Conservation (phyloP, 768 basidiomycete species). For the Termitomyces sp. region DNA sequence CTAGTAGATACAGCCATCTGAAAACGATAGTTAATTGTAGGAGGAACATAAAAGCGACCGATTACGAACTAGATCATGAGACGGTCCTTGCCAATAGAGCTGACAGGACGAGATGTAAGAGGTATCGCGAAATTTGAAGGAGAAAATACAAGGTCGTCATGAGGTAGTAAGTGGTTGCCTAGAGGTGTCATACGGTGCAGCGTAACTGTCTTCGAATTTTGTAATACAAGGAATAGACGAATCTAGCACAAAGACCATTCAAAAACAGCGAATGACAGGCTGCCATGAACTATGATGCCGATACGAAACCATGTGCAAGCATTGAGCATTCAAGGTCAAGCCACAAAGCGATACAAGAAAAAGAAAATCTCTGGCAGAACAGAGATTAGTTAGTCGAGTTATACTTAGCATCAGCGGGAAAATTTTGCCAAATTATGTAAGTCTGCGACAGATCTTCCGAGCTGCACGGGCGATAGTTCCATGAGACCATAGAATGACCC, state of each 20-base stretch:
- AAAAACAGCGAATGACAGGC: not conserved
- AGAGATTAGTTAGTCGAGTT: not conserved
- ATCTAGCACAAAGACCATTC: not conserved
- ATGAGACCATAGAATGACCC: no score
- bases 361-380: not conserved
- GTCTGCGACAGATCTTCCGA: no score
- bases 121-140: not conserved
- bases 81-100: not conserved
- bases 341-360: not conserved
- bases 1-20: not conserved
- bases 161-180: not conserved
- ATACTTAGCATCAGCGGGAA: not conserved
- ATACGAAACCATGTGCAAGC: not conserved
- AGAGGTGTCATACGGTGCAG: not conserved
- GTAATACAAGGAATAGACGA: conserved; percentile 1
- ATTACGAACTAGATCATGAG: not conserved
- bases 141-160: conserved; percentile 8
- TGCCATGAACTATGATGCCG: not conserved
- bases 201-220: not conserved
- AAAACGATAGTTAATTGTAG: not conserved
- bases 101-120: not conserved
- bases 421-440: no score
- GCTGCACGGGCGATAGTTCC: no score
- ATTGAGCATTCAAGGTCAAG: not conserved
- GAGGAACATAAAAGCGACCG: not conserved